Evolutionary conservation across 495 filamentous ascomycete species (phyloP).

Genomic region (Stereocaulon alpinum): DNA sequence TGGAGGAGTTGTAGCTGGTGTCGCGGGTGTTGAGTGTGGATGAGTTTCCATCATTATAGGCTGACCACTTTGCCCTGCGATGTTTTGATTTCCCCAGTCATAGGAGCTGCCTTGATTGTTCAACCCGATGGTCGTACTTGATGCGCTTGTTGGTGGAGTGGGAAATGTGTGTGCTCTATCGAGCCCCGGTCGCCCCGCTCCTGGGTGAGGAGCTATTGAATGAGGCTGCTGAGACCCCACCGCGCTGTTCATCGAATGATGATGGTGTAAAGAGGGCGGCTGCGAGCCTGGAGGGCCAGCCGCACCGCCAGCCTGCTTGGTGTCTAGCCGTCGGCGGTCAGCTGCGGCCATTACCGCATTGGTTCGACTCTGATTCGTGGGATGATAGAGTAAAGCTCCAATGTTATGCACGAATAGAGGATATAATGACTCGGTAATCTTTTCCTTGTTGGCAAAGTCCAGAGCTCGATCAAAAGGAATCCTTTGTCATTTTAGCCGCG

Average conservation of each 20-base stretch:
- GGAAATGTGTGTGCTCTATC: slow-evolving; percentile 86
- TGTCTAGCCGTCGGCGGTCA: slow-evolving; percentile 51
- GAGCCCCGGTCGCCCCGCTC: slow-evolving; percentile 53
- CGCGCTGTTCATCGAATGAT: slow-evolving; percentile 66
- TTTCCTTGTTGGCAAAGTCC: slow-evolving; percentile 98
- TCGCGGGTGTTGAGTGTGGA: slow-evolving; percentile 82
- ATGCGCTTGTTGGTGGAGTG: slow-evolving; percentile 86
- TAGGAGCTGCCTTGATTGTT: slow-evolving; percentile 61
- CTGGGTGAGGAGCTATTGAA: slow-evolving; percentile 66
- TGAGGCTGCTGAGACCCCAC: slow-evolving; percentile 51
- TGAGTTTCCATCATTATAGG: slow-evolving; percentile 82
- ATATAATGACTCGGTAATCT: slow-evolving; percentile 92
- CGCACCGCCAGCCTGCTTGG: slow-evolving; percentile 34
- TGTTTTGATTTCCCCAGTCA: slow-evolving; percentile 61
- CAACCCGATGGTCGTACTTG: slow-evolving; percentile 71
- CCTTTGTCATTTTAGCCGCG: slow-evolving; percentile 39
- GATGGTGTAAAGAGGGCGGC: slow-evolving; percentile 65
- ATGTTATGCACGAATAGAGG: slow-evolving; percentile 98
- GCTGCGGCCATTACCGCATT: slow-evolving; percentile 82
- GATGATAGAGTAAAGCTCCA: slow-evolving; percentile 85
- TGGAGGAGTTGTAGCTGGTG: slow-evolving; percentile 88
- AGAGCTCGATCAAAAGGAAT: slow-evolving; percentile 94
- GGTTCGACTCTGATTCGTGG: slow-evolving; percentile 72
- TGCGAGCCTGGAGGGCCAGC: slow-evolving; percentile 41
- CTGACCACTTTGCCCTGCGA: slow-evolving; percentile 54